These are phyloP conservation scores for Eucalyptus victrix DNA, from an alignment of 345 rosid species.

Conservation along the genomic window DNA sequence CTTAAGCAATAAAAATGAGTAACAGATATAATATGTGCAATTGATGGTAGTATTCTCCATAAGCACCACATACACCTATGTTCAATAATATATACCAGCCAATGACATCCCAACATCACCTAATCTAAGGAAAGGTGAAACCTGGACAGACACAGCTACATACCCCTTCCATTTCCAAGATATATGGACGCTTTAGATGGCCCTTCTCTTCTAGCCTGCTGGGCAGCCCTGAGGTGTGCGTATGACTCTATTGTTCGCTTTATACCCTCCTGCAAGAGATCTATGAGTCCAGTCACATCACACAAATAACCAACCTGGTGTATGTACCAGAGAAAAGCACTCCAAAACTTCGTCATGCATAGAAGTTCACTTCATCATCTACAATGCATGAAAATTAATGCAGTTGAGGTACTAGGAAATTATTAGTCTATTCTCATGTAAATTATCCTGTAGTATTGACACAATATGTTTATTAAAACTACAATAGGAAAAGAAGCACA, in stretches of 20 bases:
- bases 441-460: background rate
- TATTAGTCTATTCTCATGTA: background rate
- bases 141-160: background rate
- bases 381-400: background rate
- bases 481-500: background rate
- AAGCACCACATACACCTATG: background rate
- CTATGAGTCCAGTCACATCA: background rate
- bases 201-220: conserved; percentile 52
- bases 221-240: conserved; percentile 58
- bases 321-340: background rate
- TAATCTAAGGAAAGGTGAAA: background rate
- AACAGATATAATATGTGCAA: background rate
- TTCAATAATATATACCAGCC: background rate
- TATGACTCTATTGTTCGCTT: conserved; percentile 68
- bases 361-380: background rate
- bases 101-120: background rate
- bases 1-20: background rate
- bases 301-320: background rate
- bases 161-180: conserved; percentile 88
- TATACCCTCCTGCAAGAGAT: conserved; percentile 64
- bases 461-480: background rate
- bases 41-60: background rate
- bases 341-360: background rate
- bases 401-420: background rate
- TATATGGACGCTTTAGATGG: conserved; percentile 62